Percentiles rank a stretch among this genome's conserved stretches.
Evolutionary conservation across 2,329 filamentous ascomycete genomes (phyloP).

Genomic region (Hypoxylon sp.): DNA sequence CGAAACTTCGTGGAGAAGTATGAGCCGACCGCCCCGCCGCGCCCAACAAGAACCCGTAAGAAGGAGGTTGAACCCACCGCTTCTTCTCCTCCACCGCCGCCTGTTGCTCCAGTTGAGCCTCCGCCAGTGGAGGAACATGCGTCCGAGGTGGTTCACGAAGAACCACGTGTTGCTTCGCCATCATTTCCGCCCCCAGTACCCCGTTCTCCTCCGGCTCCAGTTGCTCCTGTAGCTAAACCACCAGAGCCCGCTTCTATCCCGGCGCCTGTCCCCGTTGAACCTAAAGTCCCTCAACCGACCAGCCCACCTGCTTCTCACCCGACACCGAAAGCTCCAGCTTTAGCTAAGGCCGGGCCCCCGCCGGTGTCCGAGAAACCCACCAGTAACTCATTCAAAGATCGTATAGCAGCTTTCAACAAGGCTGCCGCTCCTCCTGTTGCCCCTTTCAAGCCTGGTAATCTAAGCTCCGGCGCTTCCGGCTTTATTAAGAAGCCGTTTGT

Average conservation of each 20-base stretch:
- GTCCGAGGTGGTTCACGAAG: constrained; percentile 51
- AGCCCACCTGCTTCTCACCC: constrained; percentile 60
- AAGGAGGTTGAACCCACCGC: constrained; percentile 66
- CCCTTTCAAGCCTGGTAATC: constrained; percentile 86
- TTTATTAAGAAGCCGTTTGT: constrained; percentile 99
- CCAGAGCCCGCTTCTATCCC: constrained; percentile 58
- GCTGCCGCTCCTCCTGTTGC: constrained; percentile 85
- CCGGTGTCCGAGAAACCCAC: constrained; percentile 81
- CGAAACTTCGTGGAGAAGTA: constrained; percentile 98
- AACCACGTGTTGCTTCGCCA: constrained; percentile 52
- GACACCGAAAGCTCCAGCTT: constrained; percentile 56
- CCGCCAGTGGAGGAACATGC: constrained; percentile 45
- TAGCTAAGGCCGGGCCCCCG: constrained; percentile 70
- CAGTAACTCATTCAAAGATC: constrained; percentile 88
- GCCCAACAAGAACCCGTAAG: constrained; percentile 83
- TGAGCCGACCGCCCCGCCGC: constrained; percentile 90
- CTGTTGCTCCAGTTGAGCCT: constrained; percentile 49
- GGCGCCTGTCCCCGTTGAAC: constrained; percentile 56
- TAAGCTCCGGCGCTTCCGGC: constrained; percentile 70
- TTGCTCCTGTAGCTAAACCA: constrained; percentile 56
- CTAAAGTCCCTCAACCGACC: constrained; percentile 55
- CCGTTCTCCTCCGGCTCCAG: constrained; percentile 51
- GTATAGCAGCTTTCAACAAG: constrained; percentile 98
- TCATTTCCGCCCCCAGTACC: constrained; percentile 51
- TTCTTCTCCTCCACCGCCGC: constrained; percentile 56